phyloP scores from a whole-genome alignment of 2,329 filamentous ascomycete genomes.

The Trichoderma lentiforme region DNA sequence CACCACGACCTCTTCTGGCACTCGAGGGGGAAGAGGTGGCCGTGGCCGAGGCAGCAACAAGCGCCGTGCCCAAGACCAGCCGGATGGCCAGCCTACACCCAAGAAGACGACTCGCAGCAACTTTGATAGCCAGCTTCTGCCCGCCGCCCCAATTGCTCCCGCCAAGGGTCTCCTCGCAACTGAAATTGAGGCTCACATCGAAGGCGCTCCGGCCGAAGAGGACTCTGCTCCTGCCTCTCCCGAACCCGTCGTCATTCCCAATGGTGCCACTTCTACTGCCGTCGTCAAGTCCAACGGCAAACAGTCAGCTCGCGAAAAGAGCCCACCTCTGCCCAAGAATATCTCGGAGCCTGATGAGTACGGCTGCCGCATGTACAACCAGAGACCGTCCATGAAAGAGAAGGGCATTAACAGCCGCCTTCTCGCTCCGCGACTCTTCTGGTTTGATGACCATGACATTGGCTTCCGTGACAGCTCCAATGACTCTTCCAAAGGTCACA shows the following conservation, averaged over 20 bases:
- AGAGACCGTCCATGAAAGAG: constrained; percentile 39
- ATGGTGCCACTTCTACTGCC: constrained; percentile 26
- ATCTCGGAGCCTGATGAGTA: constrained; percentile 49
- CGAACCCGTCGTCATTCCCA: constrained; percentile 30
- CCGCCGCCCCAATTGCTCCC: constrained; percentile 26
- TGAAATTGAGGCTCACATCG: constrained; percentile 34
- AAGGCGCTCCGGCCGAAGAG: constrained; percentile 34
- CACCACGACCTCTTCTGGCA: constrained; percentile 26
- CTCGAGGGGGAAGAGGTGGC: constrained; percentile 30
- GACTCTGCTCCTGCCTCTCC: constrained; percentile 37
- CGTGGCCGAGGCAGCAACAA: constrained; percentile 40
- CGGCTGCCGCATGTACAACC: constrained; percentile 46
- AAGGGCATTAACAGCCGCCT: constrained; percentile 52
- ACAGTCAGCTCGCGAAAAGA: constrained; percentile 36
- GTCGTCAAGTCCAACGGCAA: constrained; percentile 29
- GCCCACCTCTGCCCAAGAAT: constrained; percentile 38
- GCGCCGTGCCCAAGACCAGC: constrained; percentile 49
- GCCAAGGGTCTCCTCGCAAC: constrained; percentile 40
- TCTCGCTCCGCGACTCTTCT: constrained; percentile 44
- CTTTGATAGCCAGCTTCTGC: constrained; percentile 29
- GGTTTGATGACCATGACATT: constrained; percentile 53
- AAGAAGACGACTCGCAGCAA: constrained; percentile 45
- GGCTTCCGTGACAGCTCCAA: constrained; percentile 59
- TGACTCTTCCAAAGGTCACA: constrained; percentile 52
- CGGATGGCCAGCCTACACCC: constrained; percentile 46